phyloP scores from a whole-genome alignment of 2,329 filamentous ascomycete genomes.

The Teratosphaeria zuluensis region DNA sequence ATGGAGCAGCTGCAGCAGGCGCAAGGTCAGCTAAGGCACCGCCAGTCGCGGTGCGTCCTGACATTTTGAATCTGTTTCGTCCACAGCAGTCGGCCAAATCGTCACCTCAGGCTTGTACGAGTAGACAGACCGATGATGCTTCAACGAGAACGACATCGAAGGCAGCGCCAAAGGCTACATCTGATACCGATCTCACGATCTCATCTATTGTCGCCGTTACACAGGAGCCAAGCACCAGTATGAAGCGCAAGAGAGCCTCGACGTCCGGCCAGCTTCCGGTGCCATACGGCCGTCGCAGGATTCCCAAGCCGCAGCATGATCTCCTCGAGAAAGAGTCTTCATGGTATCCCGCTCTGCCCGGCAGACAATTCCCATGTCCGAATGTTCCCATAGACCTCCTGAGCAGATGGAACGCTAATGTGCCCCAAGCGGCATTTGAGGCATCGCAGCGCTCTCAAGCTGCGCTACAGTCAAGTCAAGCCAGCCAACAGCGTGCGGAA shows the following conservation, averaged over 20 bases:
- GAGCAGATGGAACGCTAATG: slow-evolving; percentile 13
- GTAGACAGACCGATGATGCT: not conserved
- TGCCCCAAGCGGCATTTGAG: not conserved
- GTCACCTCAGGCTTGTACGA: not conserved
- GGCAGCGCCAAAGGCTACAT: not conserved
- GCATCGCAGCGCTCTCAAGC: not conserved
- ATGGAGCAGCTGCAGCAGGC: slow-evolving; percentile 1
- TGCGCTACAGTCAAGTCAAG: not conserved
- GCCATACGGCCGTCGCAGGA: slow-evolving; percentile 18
- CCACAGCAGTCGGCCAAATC: not conserved
- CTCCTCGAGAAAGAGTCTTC: slow-evolving; percentile 39
- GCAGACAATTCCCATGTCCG: slow-evolving; percentile 25
- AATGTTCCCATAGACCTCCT: slow-evolving; percentile 32
- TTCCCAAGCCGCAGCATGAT: slow-evolving; percentile 38
- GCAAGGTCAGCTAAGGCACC: not conserved
- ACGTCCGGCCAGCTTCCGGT: not conserved
- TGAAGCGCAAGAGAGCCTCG: slow-evolving; percentile 1
- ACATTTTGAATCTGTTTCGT: slow-evolving; percentile 1
- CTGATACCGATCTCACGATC: not conserved
- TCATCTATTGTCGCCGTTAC: not conserved
- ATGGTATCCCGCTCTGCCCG: slow-evolving; percentile 29
- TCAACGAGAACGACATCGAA: not conserved
- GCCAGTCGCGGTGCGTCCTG: not conserved
- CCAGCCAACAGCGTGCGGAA: not conserved
- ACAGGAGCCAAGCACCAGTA: not conserved